Conservation (phyloP, 176 grass and related monocot genomes). For the Areca catechu region DNA sequence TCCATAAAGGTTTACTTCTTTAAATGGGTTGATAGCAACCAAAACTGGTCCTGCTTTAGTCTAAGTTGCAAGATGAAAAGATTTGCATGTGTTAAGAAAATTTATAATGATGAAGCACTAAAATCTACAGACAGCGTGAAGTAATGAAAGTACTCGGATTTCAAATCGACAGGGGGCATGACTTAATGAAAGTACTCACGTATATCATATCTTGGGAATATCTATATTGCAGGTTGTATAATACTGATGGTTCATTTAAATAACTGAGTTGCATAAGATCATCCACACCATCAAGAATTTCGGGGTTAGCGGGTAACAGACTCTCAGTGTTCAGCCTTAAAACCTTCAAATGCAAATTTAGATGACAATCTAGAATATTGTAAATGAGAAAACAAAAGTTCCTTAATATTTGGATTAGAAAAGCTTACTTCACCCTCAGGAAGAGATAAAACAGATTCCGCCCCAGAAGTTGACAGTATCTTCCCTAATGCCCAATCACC, state of each 20-base stretch:
- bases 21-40: slow-evolving; percentile 93
- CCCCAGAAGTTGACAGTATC: slow-evolving; percentile 58
- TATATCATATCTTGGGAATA: slow-evolving; percentile 85
- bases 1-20: slow-evolving; percentile 86
- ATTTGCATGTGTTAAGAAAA: slow-evolving; percentile 2
- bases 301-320: slow-evolving; percentile 84
- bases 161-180: too few relatives aligned
- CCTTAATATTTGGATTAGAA: background rate
- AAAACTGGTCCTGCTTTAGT: slow-evolving; percentile 99
- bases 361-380: slow-evolving; percentile 15
- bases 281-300: slow-evolving; percentile 97
- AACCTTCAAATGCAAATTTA: slow-evolving; percentile 40
- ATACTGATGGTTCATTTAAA: slow-evolving; percentile 88
- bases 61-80: slow-evolving; percentile 34
- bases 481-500: slow-evolving; percentile 75
- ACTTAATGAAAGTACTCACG: slow-evolving; percentile 32
- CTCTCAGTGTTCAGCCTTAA: slow-evolving; percentile 63
- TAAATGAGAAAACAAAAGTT: slow-evolving; percentile 4
- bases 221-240: slow-evolving; percentile 93
- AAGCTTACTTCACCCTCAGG: slow-evolving; percentile 69
- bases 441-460: slow-evolving; percentile 62
- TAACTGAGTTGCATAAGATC: slow-evolving; percentile 99
- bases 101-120: slow-evolving; percentile 22
- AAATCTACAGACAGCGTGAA: slow-evolving; percentile 10
- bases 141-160: slow-evolving; percentile 3